Evolutionary conservation across 2,329 filamentous ascomycete genomes (phyloP), one percentile per base, ranked within the genome.

Genomic region (Helminthosporium solani): DNA sequence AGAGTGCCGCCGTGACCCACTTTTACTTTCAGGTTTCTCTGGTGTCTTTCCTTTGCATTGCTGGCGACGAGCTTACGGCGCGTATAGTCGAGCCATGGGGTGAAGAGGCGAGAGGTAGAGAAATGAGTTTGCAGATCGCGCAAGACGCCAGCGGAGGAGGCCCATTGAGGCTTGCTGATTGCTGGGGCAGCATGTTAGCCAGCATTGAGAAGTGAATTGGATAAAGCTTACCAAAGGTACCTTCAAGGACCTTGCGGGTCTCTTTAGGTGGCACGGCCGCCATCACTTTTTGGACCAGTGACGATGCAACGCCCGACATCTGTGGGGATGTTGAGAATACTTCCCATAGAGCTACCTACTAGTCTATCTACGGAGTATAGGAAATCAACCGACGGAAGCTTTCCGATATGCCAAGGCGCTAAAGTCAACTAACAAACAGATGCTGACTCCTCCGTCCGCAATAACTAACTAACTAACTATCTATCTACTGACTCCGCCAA

Each of bases 1-100:
- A 99, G 80, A 1, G 94, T 99, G 34, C 94, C 94, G 50, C 94
- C 94, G 73, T 99, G 94, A 27, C 94, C 94, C 63, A 97, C 88
- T 76, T 97, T 99, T 58, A 97, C 86, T 52, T 88, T 82, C 23
- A 69, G 57, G 19, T 64, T 62, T 2, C 59, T 55, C 38, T 73
- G 70, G 49, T 85, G 80, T 57, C 79, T 77, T 56, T 79, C 78
- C 65, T 86, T 82, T 47, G 76, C 52, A 18, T 50, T 33, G 75
- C 47, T 79, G 75, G 47, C 73, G 74, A 67, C 88, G 85, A 55
- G 75, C 71, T 14, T 80, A 38, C 75, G 76, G 44, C 76, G 76
- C 57, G 91, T 84, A 42, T 79, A 73, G 23, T 83, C 75, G 47
- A 97, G 77, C 78, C 88, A 85, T 27, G 90, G 88, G 46, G 80